phyloP scores from a whole-genome alignment of 352 stramenopile genomes.

The Blastocystis sp. region DNA sequence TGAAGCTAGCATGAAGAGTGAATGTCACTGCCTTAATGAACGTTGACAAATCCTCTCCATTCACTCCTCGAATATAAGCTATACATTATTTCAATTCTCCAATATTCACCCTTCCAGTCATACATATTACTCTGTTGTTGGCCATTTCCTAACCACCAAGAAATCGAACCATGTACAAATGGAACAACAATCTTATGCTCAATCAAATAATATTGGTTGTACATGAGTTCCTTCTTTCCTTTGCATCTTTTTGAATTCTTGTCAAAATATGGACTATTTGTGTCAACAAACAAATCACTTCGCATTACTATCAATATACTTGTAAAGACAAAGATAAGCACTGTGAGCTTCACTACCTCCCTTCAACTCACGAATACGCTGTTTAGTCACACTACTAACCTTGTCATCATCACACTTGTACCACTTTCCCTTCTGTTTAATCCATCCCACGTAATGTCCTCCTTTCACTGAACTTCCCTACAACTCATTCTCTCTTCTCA shows the following conservation, averaged over 20 bases:
- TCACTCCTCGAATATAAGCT: constrained; percentile 55
- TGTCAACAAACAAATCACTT: neutral
- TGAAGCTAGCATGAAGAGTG: constrained; percentile 31
- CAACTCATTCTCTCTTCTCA: neutral
- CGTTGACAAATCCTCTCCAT: constrained; percentile 52
- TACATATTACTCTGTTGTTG: constrained; percentile 32
- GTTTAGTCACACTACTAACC: constrained; percentile 19
- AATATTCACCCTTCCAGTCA: constrained; percentile 7
- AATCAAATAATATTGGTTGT: neutral
- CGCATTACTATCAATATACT: constrained; percentile 31
- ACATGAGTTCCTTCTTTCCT: constrained; percentile 12
- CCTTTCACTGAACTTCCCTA: constrained; percentile 26
- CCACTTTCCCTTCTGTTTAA: constrained; percentile 50
- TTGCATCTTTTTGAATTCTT: neutral
- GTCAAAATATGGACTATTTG: neutral
- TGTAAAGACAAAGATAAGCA: constrained; percentile 35
- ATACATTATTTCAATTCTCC: neutral
- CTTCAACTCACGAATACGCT: constrained; percentile 37
- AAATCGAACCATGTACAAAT: constrained; percentile 43
- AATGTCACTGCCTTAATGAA: constrained; percentile 47
- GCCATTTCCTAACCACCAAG: constrained; percentile 34
- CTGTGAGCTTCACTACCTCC: constrained; percentile 25
- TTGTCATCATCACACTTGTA: constrained; percentile 59
- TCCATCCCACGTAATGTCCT: constrained; percentile 26
- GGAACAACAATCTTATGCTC: constrained; percentile 26